A percentile compares a stretch with the other conserved stretches of the same genome.
Conservation (phyloP, 2,329 filamentous ascomycete species). For the Aspergillus fumigatiaffinis region DNA sequence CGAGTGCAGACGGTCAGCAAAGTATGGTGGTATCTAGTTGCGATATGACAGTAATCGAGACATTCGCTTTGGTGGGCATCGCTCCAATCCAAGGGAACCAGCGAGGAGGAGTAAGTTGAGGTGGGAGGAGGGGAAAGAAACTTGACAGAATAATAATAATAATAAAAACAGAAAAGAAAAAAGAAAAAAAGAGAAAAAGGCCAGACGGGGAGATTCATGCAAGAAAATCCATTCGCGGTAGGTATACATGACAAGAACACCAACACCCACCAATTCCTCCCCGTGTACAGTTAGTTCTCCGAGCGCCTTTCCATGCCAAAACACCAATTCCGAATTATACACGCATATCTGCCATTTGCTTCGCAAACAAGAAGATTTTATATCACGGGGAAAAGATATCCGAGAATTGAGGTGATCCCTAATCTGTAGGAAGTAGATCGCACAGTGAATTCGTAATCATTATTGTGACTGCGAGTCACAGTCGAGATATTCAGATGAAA, state of each 20-base stretch:
- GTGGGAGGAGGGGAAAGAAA: neutral
- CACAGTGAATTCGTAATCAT: neutral
- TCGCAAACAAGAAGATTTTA: neutral
- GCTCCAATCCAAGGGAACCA: neutral
- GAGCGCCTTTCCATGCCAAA: neutral
- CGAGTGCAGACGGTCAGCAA: conserved; percentile 2
- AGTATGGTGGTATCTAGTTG: neutral
- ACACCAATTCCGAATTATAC: neutral
- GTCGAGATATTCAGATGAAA: neutral
- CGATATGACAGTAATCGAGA: neutral
- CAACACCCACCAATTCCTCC: neutral
- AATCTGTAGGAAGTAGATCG: neutral
- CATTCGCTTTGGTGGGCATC: neutral
- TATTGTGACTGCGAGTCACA: neutral
- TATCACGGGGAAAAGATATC: neutral
- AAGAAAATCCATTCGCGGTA: neutral
- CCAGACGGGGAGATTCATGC: neutral
- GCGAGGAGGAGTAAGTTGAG: neutral
- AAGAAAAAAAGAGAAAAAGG: neutral
- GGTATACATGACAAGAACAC: neutral
- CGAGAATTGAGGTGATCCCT: neutral
- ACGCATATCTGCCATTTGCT: neutral
- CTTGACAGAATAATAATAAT: too few species aligned
- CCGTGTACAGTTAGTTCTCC: neutral
- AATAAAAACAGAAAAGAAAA: too few species aligned